Evolutionary conservation across 2,329 filamentous ascomycete genomes (phyloP), one percentile per base, ranked within the genome.

Genomic region (Myotisia sp.): DNA sequence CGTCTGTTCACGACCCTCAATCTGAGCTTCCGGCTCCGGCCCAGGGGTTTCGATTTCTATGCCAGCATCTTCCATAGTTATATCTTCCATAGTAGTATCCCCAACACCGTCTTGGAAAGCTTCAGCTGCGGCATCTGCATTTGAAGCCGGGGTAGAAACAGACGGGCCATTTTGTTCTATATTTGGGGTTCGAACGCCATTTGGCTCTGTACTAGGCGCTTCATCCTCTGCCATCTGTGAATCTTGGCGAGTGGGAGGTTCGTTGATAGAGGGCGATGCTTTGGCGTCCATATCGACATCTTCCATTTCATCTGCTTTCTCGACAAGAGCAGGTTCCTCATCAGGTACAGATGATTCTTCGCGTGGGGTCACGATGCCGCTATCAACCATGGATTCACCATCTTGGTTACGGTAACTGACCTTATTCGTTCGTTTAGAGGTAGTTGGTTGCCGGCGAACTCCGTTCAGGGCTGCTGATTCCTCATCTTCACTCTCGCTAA

Each of bases 401-500:
- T 74, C 60, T 2, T 71, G 59, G 41, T 76, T 75, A 34, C 65
- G 62, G 48, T 68, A 70, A 44, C 76, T 74, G 55, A 69, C 70
- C 37, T 77, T 74, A 39, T 76, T 71, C 31, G 70, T 61, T 41
- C 67, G 55, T 43, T 64, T 64, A 33, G 58, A 50, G 12, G 47
- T 49, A 23, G 60, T 60, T 1, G 64, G 62, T 44, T 74, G 70
- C 29, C 58, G 56, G 33, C 71, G 76, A 26, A 85, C 69, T 10
- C 85, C 87, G 44, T 90, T 83, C 23, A 70, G 68, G 10, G 56
- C 56, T 33, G 54, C 54, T 56, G 84, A 73, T 7, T 92, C 84
- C 47, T 95, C 87, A 39, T 93, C 84, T 40, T 92, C 85, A 43
- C 82, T 92, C 27, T 90, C 81, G 39, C 85, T 81, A 27, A 86